These are phyloP conservation scores for Escallonia rubra DNA, from an alignment of 129 eudicot genomes.

Conservation along the genomic window DNA sequence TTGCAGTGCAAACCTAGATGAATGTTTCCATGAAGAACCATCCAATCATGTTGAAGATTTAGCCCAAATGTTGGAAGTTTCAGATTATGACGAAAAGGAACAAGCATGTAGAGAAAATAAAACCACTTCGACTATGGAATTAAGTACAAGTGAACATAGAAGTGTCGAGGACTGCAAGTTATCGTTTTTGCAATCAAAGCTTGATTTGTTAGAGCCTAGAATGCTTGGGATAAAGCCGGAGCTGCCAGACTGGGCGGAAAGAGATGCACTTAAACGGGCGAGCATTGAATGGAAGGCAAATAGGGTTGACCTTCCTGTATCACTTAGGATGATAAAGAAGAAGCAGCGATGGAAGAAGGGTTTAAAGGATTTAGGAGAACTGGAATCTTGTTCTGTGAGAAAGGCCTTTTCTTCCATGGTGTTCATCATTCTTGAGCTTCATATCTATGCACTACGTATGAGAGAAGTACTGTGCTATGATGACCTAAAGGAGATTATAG, in stretches of 20 bases:
- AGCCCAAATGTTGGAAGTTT: not conserved
- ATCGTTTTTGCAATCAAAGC: constrained; percentile 8
- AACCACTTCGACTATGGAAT: not conserved
- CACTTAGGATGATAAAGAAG: constrained; percentile 42
- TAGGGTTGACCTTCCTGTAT: constrained; percentile 25
- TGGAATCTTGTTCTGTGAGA: constrained; percentile 13
- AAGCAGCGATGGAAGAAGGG: constrained; percentile 11
- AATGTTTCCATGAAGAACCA: constrained; percentile 1
- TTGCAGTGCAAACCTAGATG: constrained; percentile 14
- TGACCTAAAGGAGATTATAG: constrained; percentile 20
- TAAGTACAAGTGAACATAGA: not conserved
- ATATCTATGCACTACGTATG: constrained; percentile 20
- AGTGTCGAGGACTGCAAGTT: not conserved
- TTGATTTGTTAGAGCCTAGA: constrained; percentile 28
- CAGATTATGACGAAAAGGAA: not conserved
- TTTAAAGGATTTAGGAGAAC: not conserved
- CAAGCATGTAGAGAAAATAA: not conserved
- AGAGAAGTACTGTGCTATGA: constrained; percentile 25
- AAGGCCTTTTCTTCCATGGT: constrained; percentile 36
- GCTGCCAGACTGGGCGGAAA: constrained; percentile 33
- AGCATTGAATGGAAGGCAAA: constrained; percentile 29
- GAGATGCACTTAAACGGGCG: constrained; percentile 19
- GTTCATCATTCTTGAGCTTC: constrained; percentile 29
- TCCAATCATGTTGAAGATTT: not conserved
- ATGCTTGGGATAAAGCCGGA: constrained; percentile 32